Percentiles rank a stretch among this genome's conserved stretches.
Conservation (phyloP, 2,329 filamentous ascomycete species). For the Fusarium transvaalense region DNA sequence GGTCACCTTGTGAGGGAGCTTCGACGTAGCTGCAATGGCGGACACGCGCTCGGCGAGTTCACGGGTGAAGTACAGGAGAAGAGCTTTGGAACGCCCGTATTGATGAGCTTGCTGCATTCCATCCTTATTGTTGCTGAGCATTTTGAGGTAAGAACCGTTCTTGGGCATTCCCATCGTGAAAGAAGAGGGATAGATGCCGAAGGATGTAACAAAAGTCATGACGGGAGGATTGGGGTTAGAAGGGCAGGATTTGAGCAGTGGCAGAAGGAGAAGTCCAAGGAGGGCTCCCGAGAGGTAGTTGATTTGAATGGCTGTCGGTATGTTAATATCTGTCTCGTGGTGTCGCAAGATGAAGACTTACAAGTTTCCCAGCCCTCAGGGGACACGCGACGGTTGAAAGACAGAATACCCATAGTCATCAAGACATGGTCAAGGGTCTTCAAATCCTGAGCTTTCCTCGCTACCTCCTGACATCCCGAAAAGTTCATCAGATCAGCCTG, state of each 20-base stretch:
- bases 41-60: conserved; percentile 52
- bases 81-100: conserved; percentile 55
- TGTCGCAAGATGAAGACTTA: conserved; percentile 24
- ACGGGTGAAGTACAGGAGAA: conserved; percentile 55
- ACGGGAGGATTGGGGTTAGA: conserved; percentile 52
- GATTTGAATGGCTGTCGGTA: conserved; percentile 51
- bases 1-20: conserved; percentile 49
- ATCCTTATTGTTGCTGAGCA: conserved; percentile 54
- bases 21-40: conserved; percentile 28
- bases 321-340: not conserved
- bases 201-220: conserved; percentile 55
- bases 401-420: conserved; percentile 55
- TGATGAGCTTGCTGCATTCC: conserved; percentile 55
- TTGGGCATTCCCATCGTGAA: conserved; percentile 54
- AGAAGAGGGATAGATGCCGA: conserved; percentile 55
- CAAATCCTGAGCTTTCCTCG: conserved; percentile 46
- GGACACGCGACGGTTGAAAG: conserved; percentile 53
- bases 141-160: conserved; percentile 52
- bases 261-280: conserved; percentile 51
- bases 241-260: conserved; percentile 51
- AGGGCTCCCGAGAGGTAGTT: conserved; percentile 55
- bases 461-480: conserved; percentile 51
- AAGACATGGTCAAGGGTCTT: conserved; percentile 53
- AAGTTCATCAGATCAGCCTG: conserved; percentile 55
- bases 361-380: conserved; percentile 57